phyloP scores from a whole-genome alignment of 139 green algal species.

The Zygnema cylindricum region DNA sequence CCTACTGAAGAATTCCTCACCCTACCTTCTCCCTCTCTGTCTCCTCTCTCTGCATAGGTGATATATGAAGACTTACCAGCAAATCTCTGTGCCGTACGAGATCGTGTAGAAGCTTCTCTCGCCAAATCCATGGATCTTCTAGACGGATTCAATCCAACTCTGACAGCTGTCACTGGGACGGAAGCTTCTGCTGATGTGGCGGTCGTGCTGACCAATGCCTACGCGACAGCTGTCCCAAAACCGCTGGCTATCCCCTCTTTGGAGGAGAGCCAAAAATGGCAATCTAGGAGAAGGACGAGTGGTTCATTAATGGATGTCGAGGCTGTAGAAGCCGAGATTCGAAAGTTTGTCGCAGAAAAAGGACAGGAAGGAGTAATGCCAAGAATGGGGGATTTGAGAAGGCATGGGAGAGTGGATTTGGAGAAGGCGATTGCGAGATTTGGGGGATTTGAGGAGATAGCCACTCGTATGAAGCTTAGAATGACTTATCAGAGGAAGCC shows the following conservation, averaged over 20 bases:
- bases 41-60: no score
- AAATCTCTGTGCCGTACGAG: neutral
- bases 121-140: neutral
- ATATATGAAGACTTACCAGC: conserved; percentile 27
- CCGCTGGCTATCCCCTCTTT: neutral
- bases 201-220: neutral
- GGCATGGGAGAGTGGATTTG: conserved; percentile 13
- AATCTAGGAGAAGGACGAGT: neutral
- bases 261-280: neutral
- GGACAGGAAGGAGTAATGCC: conserved; percentile 25
- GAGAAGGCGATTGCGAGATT: conserved; percentile 16
- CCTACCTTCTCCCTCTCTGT: neutral
- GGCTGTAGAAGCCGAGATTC: neutral
- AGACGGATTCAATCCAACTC: neutral
- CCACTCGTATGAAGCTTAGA: conserved; percentile 20
- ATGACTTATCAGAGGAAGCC: conserved; percentile 15
- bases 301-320: neutral
- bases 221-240: neutral
- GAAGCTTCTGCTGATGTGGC: neutral
- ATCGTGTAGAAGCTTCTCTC: neutral
- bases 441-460: conserved; percentile 10
- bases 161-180: neutral
- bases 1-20: neutral
- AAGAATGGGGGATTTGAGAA: neutral
- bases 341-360: neutral